Evolutionary conservation across 768 basidiomycete genomes (phyloP).

Genomic region (Serendipita vermifera): DNA sequence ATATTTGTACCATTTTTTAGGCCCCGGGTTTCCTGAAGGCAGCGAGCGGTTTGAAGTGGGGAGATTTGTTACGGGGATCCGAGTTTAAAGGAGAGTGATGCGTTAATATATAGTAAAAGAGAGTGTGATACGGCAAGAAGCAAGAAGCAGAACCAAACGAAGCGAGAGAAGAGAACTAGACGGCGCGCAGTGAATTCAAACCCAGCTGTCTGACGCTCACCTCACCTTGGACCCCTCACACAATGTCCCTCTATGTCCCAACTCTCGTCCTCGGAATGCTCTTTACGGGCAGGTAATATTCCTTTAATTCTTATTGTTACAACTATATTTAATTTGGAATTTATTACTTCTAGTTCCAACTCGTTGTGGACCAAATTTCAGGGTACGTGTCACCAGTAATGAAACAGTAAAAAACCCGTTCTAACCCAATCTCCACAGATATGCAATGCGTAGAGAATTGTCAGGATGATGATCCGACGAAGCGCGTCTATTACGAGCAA

Average conservation of each 20-base stretch:
- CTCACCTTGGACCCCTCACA: no score
- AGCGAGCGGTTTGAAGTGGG: no score
- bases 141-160: no score
- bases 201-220: no score
- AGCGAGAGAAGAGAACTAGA: no score
- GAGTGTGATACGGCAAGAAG: no score
- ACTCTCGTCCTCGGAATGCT: conserved; percentile 88
- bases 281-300: conserved; percentile 45
- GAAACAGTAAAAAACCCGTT: conserved; percentile 11
- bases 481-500: conserved; percentile 76
- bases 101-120: no score
- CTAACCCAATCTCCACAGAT: conserved; percentile 31
- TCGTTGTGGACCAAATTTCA: conserved; percentile 78
- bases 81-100: no score
- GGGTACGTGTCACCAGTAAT: conserved; percentile 29
- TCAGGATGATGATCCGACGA: conserved; percentile 41
- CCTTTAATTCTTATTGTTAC: background rate
- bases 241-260: conserved; percentile 61
- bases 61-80: no score
- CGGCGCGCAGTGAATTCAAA: no score
- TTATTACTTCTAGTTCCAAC: conserved; percentile 33
- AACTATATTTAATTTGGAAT: background rate
- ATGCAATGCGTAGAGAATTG: conserved; percentile 99
- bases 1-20: conserved; percentile 1
- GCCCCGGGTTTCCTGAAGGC: no score